phyloP scores from a whole-genome alignment of 495 filamentous ascomycete genomes.

The Tuber aestivum region DNA sequence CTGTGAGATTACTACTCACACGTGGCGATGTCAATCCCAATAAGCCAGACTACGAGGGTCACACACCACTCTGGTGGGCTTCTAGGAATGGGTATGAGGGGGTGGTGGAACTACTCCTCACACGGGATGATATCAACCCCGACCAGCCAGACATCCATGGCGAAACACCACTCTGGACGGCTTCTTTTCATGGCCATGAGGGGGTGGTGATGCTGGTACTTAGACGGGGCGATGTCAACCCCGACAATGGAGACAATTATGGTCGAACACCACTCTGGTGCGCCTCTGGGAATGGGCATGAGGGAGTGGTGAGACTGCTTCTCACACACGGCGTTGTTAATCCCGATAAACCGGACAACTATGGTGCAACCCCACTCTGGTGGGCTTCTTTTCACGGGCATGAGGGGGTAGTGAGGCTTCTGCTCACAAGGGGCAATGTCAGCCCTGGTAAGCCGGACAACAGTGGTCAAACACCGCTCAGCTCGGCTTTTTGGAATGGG shows the following conservation, averaged over 20 bases:
- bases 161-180: background rate
- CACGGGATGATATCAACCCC: too few relatives aligned
- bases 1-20: background rate
- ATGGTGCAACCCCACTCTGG: background rate
- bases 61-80: too few relatives aligned
- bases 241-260: background rate
- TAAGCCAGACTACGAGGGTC: background rate
- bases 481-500: too few relatives aligned
- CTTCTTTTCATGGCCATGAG: background rate
- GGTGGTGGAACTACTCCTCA: too few relatives aligned
- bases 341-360: background rate
- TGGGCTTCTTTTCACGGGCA: background rate
- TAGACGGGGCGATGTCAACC: background rate
- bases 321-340: too few relatives aligned
- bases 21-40: background rate
- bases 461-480: too few relatives aligned
- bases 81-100: too few relatives aligned
- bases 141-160: background rate
- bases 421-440: background rate
- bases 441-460: background rate
- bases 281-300: too few relatives aligned
- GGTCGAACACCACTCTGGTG: too few relatives aligned
- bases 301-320: too few relatives aligned
- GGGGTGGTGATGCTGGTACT: background rate
- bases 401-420: background rate